phyloP scores from a whole-genome alignment of 768 basidiomycete species.

The Mrakia frigida region DNA sequence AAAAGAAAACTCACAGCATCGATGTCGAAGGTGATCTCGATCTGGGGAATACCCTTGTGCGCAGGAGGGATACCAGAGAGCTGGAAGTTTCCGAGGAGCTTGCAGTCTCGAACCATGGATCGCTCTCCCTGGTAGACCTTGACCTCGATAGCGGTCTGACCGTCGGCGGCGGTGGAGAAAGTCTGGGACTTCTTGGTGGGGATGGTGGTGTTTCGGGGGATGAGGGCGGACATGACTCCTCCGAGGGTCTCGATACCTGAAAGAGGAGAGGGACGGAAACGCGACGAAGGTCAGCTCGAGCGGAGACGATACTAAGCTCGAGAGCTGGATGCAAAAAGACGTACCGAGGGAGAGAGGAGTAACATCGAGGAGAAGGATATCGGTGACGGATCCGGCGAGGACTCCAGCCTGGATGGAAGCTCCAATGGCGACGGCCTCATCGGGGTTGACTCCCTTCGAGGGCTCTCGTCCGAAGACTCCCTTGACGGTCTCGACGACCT shows the following conservation, averaged over 20 bases:
- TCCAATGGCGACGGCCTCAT: conserved; percentile 97
- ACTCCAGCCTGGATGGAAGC: conserved; percentile 98
- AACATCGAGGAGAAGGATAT: conserved; percentile 66
- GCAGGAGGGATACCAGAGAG: conserved; percentile 93
- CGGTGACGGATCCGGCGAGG: conserved; percentile 89
- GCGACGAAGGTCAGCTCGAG: conserved; percentile 6
- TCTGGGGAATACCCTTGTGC: conserved; percentile 71
- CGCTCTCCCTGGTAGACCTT: conserved; percentile 99
- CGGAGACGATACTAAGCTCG: neutral
- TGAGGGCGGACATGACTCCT: conserved; percentile 99
- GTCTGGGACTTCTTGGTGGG: conserved; percentile 99
- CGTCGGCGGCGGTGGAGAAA: conserved; percentile 98
- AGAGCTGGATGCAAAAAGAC: neutral
- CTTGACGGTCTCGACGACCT: conserved; percentile 90
- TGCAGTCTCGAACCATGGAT: conserved; percentile 97
- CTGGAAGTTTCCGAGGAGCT: conserved; percentile 98
- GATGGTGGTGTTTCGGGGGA: conserved; percentile 96
- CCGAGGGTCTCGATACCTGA: conserved; percentile 88
- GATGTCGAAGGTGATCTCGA: conserved; percentile 91
- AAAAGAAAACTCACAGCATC: conserved; percentile 64
- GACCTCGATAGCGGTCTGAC: conserved; percentile 98
- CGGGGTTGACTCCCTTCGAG: conserved; percentile 98
- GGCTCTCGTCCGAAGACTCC: conserved; percentile 90
- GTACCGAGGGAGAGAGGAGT: conserved; percentile 81
- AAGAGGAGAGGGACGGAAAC: conserved; percentile 22